A percentile compares a stretch with the other conserved stretches of the same genome.
Evolutionary conservation across 306 rosid genomes (phyloP).

Genomic region (Acacia melanoxylon): DNA sequence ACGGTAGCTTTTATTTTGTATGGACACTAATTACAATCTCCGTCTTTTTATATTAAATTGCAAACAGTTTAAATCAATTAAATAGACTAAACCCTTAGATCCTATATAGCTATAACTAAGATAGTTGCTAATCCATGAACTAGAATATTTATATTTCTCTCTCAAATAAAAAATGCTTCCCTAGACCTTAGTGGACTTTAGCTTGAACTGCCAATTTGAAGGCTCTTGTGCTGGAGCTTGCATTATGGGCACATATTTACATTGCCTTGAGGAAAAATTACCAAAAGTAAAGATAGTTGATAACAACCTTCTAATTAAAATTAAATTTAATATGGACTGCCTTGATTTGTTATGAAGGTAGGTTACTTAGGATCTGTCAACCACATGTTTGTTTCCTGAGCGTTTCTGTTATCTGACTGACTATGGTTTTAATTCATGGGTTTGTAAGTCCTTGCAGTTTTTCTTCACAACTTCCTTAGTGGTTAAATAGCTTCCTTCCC

Average conservation of each 20-base stretch:
- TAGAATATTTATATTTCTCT: slow-evolving; percentile 36
- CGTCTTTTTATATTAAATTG: neutral
- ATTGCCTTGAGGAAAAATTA: neutral
- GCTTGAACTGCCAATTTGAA: neutral
- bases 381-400: neutral
- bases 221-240: neutral
- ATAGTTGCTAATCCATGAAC: neutral
- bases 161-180: neutral
- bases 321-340: neutral
- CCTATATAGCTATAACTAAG: neutral
- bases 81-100: neutral
- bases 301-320: neutral
- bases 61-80: neutral
- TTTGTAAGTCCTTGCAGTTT: neutral
- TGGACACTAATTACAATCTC: neutral
- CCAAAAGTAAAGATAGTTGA: neutral
- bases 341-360: neutral
- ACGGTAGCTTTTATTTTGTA: neutral
- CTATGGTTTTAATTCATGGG: neutral
- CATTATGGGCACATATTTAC: neutral
- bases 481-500: neutral
- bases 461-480: neutral
- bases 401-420: neutral
- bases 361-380: neutral
- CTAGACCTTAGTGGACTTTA: neutral